A percentile compares a stretch with the other conserved stretches of the same genome.
Evolutionary conservation across 108 stramenopile species (phyloP).

Genomic region (Cyclotella sp.): DNA sequence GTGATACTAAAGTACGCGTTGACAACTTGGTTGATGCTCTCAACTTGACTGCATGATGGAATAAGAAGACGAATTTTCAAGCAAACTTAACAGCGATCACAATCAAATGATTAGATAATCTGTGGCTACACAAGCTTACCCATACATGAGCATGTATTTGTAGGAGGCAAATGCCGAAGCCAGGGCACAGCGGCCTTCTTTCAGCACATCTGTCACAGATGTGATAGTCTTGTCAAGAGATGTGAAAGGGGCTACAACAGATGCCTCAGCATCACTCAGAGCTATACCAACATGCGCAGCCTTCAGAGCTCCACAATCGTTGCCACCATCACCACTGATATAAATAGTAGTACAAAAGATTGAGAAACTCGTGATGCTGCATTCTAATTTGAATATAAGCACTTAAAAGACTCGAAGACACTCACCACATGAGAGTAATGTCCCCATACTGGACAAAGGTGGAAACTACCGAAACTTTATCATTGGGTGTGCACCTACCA

Average conservation of each 20-base stretch:
- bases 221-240: slow-evolving; percentile 66
- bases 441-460: slow-evolving; percentile 62
- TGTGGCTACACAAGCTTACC: not conserved
- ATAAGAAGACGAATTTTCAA: not conserved
- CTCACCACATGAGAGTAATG: slow-evolving; percentile 64
- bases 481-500: slow-evolving; percentile 68
- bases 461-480: slow-evolving; percentile 61
- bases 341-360: not conserved
- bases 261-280: slow-evolving; percentile 72
- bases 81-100: not conserved
- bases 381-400: not conserved
- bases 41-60: slow-evolving; percentile 55
- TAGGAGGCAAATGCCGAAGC: slow-evolving; percentile 65
- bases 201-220: slow-evolving; percentile 67
- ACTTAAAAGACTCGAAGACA: not conserved
- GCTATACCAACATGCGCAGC: slow-evolving; percentile 76
- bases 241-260: slow-evolving; percentile 73
- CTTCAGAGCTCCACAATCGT: slow-evolving; percentile 73
- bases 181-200: slow-evolving; percentile 71
- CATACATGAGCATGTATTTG: slow-evolving; percentile 81
- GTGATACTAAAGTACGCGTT: slow-evolving; percentile 60
- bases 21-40: slow-evolving; percentile 59
- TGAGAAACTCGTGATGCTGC: too few relatives aligned
- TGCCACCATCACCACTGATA: slow-evolving; percentile 68
- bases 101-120: not conserved